Conservation (phyloP, 2,329 filamentous ascomycete species). For the Colletotrichum endophyticum region DNA sequence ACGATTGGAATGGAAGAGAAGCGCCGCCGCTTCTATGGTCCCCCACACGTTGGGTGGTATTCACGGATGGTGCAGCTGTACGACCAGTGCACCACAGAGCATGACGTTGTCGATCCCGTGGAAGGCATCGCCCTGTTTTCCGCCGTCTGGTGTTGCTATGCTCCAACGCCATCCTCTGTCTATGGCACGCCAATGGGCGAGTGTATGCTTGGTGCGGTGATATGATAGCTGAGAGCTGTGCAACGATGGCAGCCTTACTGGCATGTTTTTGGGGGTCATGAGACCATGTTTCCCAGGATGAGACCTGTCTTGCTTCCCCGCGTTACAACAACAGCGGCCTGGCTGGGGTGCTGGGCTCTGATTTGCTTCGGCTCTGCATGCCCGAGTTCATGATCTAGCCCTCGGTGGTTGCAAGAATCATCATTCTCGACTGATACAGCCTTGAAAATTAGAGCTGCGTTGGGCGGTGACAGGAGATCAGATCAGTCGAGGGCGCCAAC, state of each 20-base stretch:
- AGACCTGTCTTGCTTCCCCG: constrained; percentile 1
- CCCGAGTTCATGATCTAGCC: background rate
- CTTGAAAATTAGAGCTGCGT: background rate
- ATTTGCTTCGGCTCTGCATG: background rate
- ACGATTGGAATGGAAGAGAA: background rate
- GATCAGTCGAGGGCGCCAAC: background rate
- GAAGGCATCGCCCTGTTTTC: background rate
- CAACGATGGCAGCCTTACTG: constrained; percentile 1
- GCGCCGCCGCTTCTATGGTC: constrained; percentile 3
- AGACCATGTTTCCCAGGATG: background rate
- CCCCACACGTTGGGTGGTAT: constrained; percentile 2
- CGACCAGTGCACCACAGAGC: background rate
- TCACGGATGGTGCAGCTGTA: background rate
- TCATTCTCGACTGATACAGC: constrained; percentile 8
- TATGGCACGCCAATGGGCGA: background rate
- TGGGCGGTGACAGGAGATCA: background rate
- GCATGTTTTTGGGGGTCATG: constrained; percentile 6
- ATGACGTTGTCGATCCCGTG: constrained; percentile 5
- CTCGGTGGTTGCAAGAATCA: background rate
- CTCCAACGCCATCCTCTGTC: background rate
- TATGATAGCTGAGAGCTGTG: background rate
- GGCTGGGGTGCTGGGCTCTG: background rate
- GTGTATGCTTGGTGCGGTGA: background rate
- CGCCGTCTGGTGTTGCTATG: background rate
- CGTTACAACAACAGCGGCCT: background rate